Base-by-base conservation (phyloP, 106 monocot species). In the Narthecium ossifragum region DNA sequence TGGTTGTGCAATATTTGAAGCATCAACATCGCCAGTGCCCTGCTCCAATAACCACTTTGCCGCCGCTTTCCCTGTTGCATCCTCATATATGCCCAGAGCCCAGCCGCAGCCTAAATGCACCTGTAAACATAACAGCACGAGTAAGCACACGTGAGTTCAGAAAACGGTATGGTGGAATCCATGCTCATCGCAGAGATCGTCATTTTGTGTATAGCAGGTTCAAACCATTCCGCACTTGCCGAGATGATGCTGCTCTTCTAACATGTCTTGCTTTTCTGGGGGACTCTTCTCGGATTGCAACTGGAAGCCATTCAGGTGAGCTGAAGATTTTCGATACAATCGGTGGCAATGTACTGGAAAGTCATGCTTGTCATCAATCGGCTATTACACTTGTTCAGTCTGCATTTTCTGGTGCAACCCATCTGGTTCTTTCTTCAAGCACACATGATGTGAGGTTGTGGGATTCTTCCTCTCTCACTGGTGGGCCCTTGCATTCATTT, bases 21-120 rank as follows among this genome's bases (percentile, higher is more conserved):
- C 87, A 98, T 31, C 98, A 98, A 36, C 98, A 91, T 70, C 78
- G 98, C 12, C 91, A 98, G 37, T 98, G 98, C 50, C 87, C 98
- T 28, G 91, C 87, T 52, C 91, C 91, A 11, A 88, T 98, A 67
- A 98, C 98, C 23, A 98, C 98, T 46, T 63, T 98, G 21, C 98
- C 98, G 17, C 88, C 98, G 27, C 91, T 98, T 29, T 98, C 91
- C 67, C 87, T 98, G 33, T 63, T 98, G 37, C 91, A 98, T 24
- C 87, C 87, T 18, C 98, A 98, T 74, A 79, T 91, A 15, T 98
- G 91, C 38, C 98, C 98, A 26, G 98, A 98, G 24, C 87, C 91
- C 5, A 88, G 91, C 59, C 84, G 73, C 38, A 76, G 58, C 28
- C 84, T 91, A 1, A 73, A 86, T 66, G 98, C 98, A 33, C 98